These are phyloP conservation scores for Phanerochaete sordida DNA, from an alignment of 768 basidiomycete species.

Conservation along the genomic window DNA sequence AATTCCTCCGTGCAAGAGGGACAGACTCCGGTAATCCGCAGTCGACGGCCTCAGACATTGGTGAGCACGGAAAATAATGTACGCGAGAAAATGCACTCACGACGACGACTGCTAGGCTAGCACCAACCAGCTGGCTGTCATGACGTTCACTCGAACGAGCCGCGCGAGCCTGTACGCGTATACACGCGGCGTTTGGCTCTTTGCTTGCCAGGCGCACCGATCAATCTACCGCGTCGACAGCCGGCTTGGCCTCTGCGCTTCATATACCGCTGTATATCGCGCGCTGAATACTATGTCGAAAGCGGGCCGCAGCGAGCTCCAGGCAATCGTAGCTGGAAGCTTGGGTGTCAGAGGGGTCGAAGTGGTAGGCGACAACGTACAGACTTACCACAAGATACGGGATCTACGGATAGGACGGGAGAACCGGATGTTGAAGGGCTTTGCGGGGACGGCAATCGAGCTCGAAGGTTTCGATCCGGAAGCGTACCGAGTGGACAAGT, in stretches of 20 bases:
- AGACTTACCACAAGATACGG: slow-evolving; percentile 7
- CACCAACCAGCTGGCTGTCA: neutral
- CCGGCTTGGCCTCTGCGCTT: slow-evolving; percentile 7
- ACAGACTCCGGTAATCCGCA: neutral
- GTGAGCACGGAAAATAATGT: neutral
- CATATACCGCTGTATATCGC: slow-evolving; percentile 3
- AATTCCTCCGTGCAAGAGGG: neutral
- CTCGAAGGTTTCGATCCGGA: slow-evolving; percentile 4
- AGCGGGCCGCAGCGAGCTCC: neutral
- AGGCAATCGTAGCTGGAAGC: neutral
- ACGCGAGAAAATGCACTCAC: neutral
- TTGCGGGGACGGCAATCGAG: slow-evolving; percentile 12
- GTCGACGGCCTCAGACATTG: neutral
- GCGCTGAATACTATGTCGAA: slow-evolving; percentile 9
- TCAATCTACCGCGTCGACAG: slow-evolving; percentile 15
- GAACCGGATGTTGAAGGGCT: slow-evolving; percentile 17
- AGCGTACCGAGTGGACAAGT: slow-evolving; percentile 7
- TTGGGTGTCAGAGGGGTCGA: neutral
- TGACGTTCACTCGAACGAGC: slow-evolving; percentile 5
- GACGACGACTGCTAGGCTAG: neutral
- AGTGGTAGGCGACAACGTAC: slow-evolving; percentile 16
- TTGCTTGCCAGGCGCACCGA: slow-evolving; percentile 13
- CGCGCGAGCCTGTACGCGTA: slow-evolving; percentile 4
- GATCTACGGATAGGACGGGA: slow-evolving; percentile 9
- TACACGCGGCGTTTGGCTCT: slow-evolving; percentile 7